Evolutionary conservation across 176 grass and related monocot genomes (phyloP).

Genomic region (Oryza australiensis): DNA sequence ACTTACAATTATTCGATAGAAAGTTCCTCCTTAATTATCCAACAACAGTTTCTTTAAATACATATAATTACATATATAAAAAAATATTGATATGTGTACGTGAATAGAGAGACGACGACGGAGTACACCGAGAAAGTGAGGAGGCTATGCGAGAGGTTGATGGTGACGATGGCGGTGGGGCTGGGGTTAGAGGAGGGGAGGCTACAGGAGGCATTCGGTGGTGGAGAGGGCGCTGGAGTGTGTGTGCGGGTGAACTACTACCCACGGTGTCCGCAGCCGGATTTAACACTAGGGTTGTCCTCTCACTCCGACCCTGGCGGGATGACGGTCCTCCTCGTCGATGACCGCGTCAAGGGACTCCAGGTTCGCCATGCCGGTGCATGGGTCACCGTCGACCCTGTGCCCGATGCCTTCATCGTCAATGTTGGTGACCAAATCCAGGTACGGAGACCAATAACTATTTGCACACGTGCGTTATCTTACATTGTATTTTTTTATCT

Average conservation of each 20-base stretch:
- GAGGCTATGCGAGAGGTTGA: constrained; percentile 50
- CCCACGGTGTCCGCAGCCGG: constrained; percentile 87
- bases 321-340: constrained; percentile 72
- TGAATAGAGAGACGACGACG: constrained; percentile 47
- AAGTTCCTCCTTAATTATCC: no score
- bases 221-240: constrained; percentile 36
- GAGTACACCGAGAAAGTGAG: constrained; percentile 64
- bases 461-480: no score
- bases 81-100: no score
- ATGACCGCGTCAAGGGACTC: constrained; percentile 69
- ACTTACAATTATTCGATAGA: background rate
- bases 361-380: constrained; percentile 51
- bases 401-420: constrained; percentile 70
- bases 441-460: constrained; percentile 12
- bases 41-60: no score
- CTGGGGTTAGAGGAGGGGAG: constrained; percentile 27
- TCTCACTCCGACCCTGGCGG: constrained; percentile 89
- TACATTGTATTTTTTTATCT: background rate
- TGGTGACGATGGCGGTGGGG: constrained; percentile 53
- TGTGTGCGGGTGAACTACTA: constrained; percentile 87
- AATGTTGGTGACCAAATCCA: constrained; percentile 94
- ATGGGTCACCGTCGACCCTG: constrained; percentile 65
- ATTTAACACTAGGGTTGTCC: constrained; percentile 71
- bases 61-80: no score
- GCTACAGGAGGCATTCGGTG: constrained; percentile 65